Evolutionary conservation across 371 early-diverging fungal species (phyloP).

Genomic region (Polyrhizophydium stewartii): DNA sequence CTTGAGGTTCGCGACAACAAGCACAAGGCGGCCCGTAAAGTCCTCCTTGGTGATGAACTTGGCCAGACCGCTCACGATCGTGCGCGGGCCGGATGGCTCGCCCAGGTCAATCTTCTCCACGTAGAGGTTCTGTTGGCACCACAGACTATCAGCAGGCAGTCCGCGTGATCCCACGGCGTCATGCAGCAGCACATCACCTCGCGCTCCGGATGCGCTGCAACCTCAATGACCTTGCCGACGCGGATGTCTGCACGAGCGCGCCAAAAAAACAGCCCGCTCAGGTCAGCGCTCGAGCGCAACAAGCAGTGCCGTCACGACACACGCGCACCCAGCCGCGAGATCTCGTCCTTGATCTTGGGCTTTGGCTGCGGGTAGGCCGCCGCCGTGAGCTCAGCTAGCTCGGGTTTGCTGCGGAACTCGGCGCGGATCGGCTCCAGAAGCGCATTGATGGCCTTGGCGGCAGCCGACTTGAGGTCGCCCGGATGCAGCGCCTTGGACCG

Average conservation of each 20-base stretch:
- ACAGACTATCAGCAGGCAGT: neutral
- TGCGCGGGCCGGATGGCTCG: conserved; percentile 37
- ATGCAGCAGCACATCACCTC: conserved; percentile 8
- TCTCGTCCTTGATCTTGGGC: neutral
- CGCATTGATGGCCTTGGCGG: conserved; percentile 77
- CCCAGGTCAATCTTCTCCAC: conserved; percentile 54
- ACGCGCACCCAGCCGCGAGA: conserved; percentile 6
- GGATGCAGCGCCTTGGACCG: conserved; percentile 88
- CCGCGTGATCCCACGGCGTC: neutral
- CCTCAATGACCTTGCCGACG: conserved; percentile 48
- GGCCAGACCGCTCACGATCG: conserved; percentile 35
- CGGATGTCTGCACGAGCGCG: conserved; percentile 33
- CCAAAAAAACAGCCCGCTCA: no score
- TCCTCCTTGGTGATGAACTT: conserved; percentile 48
- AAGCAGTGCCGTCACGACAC: neutral
- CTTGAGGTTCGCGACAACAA: conserved; percentile 34
- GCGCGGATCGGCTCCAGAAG: conserved; percentile 91
- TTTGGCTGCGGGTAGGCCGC: conserved; percentile 66
- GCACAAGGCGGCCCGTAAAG: conserved; percentile 28
- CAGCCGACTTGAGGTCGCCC: conserved; percentile 94
- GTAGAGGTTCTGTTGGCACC: conserved; percentile 36
- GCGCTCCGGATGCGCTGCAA: conserved; percentile 40
- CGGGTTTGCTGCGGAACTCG: conserved; percentile 18
- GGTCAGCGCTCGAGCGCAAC: neutral
- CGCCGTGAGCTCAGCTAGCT: conserved; percentile 44